These are phyloP conservation scores for Anethum foeniculum DNA, from an alignment of 140 eudicot genomes.

Conservation along the genomic window DNA sequence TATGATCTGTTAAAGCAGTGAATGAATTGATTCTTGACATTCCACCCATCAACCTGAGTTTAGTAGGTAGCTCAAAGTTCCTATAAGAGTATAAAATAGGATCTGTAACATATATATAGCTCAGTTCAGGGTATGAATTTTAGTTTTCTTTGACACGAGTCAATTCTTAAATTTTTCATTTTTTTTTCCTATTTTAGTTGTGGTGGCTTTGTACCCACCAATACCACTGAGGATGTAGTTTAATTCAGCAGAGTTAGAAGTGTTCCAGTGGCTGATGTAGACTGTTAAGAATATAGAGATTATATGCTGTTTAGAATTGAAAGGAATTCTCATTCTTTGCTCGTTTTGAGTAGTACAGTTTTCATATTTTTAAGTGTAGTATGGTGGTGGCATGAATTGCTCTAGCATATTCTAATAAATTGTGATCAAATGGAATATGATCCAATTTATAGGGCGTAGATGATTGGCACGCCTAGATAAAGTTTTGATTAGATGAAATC, in stretches of 20 bases:
- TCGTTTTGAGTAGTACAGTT: not conserved
- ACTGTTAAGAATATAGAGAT: constrained; percentile 10
- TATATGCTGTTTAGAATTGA: constrained; percentile 11
- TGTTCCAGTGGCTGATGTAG: constrained; percentile 17
- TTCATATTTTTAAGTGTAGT: not conserved
- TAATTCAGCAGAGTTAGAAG: constrained; percentile 13
- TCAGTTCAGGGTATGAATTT: constrained; percentile 5
- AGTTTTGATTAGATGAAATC: not conserved
- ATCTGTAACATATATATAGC: constrained; percentile 61
- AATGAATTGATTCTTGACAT: constrained; percentile 8
- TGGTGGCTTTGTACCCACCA: constrained; percentile 36
- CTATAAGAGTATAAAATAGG: constrained; percentile 49
- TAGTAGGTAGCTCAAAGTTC: constrained; percentile 62
- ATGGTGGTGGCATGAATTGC: not conserved
- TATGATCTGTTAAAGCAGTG: constrained; percentile 12
- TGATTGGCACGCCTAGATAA: not conserved
- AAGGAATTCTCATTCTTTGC: constrained; percentile 2
- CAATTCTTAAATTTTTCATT: not conserved
- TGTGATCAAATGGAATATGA: not conserved
- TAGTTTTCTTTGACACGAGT: not conserved
- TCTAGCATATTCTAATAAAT: not conserved
- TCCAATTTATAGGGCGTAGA: not conserved
- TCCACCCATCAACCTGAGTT: constrained; percentile 29
- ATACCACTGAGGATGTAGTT: constrained; percentile 29
- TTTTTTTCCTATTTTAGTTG: constrained; percentile 7